These are phyloP conservation scores for Pisolithus thermaeus DNA, from an alignment of 1,284 basidiomycete species.

Conservation along the genomic window DNA sequence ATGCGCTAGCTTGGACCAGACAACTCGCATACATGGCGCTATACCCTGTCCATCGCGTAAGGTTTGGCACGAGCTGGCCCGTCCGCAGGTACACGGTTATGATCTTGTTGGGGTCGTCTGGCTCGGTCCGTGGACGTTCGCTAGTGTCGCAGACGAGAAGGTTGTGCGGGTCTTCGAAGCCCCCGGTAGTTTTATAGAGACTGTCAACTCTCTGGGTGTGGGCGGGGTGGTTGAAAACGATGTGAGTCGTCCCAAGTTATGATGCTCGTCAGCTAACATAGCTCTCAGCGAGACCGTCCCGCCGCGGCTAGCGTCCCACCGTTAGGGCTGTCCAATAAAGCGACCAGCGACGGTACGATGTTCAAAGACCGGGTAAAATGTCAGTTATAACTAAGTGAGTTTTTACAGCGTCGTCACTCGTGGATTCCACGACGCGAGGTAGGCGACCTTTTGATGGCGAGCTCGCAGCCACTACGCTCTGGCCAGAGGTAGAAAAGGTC, in stretches of 20 bases:
- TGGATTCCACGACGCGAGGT: slow-evolving; percentile 11
- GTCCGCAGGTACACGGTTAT: slow-evolving; percentile 94
- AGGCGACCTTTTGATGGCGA: slow-evolving; percentile 78
- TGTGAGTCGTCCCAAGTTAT: slow-evolving; percentile 28
- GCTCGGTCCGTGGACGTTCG: slow-evolving; percentile 70
- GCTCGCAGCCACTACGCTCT: slow-evolving; percentile 81
- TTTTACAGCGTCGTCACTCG: slow-evolving; percentile 13
- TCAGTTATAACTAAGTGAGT: neutral
- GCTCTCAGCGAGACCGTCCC: slow-evolving; percentile 32
- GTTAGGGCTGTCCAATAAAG: slow-evolving; percentile 69
- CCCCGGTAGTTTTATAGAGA: slow-evolving; percentile 69
- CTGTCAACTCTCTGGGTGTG: slow-evolving; percentile 46
- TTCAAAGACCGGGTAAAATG: neutral
- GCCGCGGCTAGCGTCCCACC: slow-evolving; percentile 71
- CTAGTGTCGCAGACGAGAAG: slow-evolving; percentile 90
- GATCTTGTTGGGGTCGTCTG: slow-evolving; percentile 81
- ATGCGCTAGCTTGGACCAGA: slow-evolving; percentile 73
- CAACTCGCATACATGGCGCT: slow-evolving; percentile 78
- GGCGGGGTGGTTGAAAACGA: slow-evolving; percentile 40
- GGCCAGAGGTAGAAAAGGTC: slow-evolving; percentile 96
- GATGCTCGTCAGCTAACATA: slow-evolving; percentile 8
- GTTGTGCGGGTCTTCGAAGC: slow-evolving; percentile 89
- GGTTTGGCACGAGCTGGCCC: slow-evolving; percentile 81
- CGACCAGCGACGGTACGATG: slow-evolving; percentile 48
- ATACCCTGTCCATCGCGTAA: slow-evolving; percentile 16